phyloP scores from a whole-genome alignment of 768 basidiomycete genomes.

The Aureoboletus auriporus region DNA sequence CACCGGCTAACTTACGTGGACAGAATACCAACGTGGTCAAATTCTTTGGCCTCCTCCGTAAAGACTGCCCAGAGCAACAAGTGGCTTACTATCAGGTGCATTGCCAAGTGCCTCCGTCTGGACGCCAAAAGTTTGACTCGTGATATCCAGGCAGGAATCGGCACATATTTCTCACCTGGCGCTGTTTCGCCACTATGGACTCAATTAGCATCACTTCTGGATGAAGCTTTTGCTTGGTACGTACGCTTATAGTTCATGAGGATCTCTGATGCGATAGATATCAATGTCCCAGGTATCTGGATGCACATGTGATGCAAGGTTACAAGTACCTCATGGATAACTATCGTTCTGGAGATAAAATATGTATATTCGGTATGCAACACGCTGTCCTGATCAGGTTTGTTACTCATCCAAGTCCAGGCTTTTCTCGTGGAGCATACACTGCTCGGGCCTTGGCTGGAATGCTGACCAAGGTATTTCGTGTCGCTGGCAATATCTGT shows the following conservation, averaged over 20 bases:
- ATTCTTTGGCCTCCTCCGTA: conserved; percentile 64
- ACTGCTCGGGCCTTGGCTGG: conserved; percentile 72
- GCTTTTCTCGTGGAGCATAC: conserved; percentile 74
- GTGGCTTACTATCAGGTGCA: conserved; percentile 69
- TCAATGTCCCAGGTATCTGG: conserved; percentile 60
- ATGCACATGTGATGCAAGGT: conserved; percentile 68
- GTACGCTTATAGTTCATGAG: conserved; percentile 7
- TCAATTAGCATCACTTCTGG: conserved; percentile 58
- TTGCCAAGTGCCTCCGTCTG: not conserved
- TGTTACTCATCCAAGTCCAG: conserved; percentile 31
- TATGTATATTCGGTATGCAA: conserved; percentile 63
- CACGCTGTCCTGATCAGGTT: not conserved
- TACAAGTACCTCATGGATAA: conserved; percentile 80
- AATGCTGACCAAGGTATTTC: conserved; percentile 60
- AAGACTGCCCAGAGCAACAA: conserved; percentile 49
- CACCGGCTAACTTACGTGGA: not conserved
- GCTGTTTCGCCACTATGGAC: conserved; percentile 59
- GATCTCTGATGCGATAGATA: not conserved
- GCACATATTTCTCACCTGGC: conserved; percentile 55
- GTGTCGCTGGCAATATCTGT: not conserved
- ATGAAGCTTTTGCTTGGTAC: conserved; percentile 72
- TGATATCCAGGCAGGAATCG: conserved; percentile 40
- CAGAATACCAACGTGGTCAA: conserved; percentile 70
- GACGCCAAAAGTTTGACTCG: not conserved
- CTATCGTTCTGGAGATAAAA: conserved; percentile 66